Conservation (phyloP, 2,329 filamentous ascomycete species). For the Cladorrhinum sp. region DNA sequence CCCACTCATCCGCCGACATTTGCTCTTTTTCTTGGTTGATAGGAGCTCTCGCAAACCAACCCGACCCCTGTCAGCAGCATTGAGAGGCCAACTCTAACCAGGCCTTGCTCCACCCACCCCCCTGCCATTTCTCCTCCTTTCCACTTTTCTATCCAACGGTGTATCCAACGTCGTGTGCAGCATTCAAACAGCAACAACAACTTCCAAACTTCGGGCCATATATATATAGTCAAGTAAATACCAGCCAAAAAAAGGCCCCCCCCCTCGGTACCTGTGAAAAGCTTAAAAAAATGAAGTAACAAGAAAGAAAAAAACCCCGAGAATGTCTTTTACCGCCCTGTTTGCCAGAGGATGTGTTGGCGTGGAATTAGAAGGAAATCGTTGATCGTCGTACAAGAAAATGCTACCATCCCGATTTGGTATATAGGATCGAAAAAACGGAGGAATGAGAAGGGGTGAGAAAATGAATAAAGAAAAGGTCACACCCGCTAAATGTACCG, state of each 20-base stretch:
- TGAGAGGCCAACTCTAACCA: too few relatives aligned
- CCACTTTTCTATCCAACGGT: background rate
- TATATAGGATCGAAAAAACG: slow-evolving; percentile 13
- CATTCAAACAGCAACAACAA: too few relatives aligned
- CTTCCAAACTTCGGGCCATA: too few relatives aligned
- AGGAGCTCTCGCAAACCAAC: too few relatives aligned
- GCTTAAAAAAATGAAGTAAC: background rate
- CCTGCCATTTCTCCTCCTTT: too few relatives aligned
- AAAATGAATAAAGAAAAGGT: background rate
- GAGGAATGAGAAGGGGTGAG: background rate
- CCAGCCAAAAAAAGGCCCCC: background rate
- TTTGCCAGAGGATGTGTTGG: background rate
- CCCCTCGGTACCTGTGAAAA: background rate
- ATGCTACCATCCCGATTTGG: background rate
- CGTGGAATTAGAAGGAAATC: background rate
- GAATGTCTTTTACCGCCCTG: background rate
- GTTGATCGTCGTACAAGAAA: background rate
- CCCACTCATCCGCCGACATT: too few relatives aligned
- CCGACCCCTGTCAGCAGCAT: too few relatives aligned
- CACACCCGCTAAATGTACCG: background rate
- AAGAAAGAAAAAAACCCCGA: background rate
- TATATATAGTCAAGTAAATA: background rate
- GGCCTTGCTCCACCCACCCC: too few relatives aligned
- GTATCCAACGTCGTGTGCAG: background rate
- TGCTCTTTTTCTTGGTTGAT: too few relatives aligned